These are phyloP conservation scores for Grigorovia transvaalensis DNA, from an alignment of 805 yeast species.

Conservation along the genomic window DNA sequence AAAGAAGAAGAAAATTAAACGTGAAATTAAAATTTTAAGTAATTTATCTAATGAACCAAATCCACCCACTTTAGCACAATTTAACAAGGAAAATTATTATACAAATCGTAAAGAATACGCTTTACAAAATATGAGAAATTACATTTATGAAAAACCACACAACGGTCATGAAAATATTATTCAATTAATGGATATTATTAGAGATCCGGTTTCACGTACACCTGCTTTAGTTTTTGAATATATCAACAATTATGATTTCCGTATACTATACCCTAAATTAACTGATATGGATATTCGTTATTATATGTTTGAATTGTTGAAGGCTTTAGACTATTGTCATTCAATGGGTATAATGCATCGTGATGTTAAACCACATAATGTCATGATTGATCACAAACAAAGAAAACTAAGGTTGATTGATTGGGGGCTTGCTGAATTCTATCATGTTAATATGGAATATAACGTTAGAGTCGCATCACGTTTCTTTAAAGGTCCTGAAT, in stretches of 20 bases:
- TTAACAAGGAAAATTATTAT: conserved; percentile 18
- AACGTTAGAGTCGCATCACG: conserved; percentile 91
- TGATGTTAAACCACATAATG: conserved; percentile 92
- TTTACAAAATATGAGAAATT: conserved; percentile 16
- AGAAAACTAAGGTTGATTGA: conserved; percentile 72
- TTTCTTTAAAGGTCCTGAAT: conserved; percentile 88
- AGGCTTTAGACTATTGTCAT: conserved; percentile 81
- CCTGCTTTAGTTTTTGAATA: conserved; percentile 84
- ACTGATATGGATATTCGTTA: conserved; percentile 66
- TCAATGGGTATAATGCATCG: conserved; percentile 94
- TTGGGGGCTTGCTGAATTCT: conserved; percentile 94
- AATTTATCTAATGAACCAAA: conserved; percentile 45
- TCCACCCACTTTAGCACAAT: conserved; percentile 18
- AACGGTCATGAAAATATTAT: conserved; percentile 55
- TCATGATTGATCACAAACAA: conserved; percentile 80
- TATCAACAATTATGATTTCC: conserved; percentile 73
- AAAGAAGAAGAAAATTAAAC: conserved; percentile 78
- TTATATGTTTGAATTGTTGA: conserved; percentile 71
- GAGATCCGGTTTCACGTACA: conserved; percentile 69
- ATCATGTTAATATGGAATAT: conserved; percentile 80
- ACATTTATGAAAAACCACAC: conserved; percentile 25
- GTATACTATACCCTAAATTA: conserved; percentile 70
- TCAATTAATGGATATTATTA: conserved; percentile 66
- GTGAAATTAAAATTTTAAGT: conserved; percentile 81
- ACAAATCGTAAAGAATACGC: conserved; percentile 22